Percentiles rank a stretch among this genome's conserved stretches.
Conservation (phyloP, 2,329 filamentous ascomycete genomes). For the Cryphonectria japonica region DNA sequence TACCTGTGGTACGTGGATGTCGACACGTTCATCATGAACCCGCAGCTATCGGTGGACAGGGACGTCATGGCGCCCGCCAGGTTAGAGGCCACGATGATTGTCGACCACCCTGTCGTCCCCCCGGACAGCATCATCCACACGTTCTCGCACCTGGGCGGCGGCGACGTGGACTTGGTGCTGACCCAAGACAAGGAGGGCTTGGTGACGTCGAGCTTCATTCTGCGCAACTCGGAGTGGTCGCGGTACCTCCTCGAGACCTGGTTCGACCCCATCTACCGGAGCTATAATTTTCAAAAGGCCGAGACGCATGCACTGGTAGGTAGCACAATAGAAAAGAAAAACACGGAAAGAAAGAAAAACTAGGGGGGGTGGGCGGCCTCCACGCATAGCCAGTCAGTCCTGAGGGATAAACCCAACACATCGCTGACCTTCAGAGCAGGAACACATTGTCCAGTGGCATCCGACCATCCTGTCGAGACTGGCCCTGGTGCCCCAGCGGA, state of each 20-base stretch:
- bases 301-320: conserved; percentile 87
- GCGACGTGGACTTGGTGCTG: conserved; percentile 79
- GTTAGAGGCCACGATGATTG: conserved; percentile 80
- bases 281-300: conserved; percentile 95
- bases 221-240: conserved; percentile 86
- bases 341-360: neutral
- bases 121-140: conserved; percentile 98
- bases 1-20: conserved; percentile 90
- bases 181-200: conserved; percentile 85
- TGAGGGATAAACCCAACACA: neutral
- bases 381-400: neutral
- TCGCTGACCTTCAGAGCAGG: conserved; percentile 53
- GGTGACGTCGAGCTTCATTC: conserved; percentile 74
- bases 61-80: conserved; percentile 69
- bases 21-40: conserved; percentile 88
- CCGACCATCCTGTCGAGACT: conserved; percentile 91
- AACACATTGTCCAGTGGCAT: conserved; percentile 94
- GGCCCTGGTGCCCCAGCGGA: conserved; percentile 83
- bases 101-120: conserved; percentile 83
- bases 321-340: neutral
- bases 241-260: conserved; percentile 92
- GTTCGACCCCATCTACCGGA: conserved; percentile 93
- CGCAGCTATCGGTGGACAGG: conserved; percentile 67
- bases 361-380: no score
- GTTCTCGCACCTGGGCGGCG: conserved; percentile 76